Evolutionary conservation across 2,329 filamentous ascomycete genomes (phyloP).

Genomic region (Septoria linicola): DNA sequence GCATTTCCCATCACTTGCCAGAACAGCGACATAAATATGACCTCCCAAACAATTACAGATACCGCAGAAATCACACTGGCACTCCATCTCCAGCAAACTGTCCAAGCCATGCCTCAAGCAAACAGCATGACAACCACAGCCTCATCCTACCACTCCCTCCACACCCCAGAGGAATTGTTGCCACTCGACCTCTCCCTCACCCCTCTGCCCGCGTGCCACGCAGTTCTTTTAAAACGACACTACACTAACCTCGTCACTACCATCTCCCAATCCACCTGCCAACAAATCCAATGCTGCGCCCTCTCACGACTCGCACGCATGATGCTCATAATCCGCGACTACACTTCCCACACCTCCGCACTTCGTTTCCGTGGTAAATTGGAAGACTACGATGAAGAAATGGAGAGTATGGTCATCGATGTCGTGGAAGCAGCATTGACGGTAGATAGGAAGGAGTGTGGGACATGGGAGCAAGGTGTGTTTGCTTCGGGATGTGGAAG

Average conservation of each 20-base stretch:
- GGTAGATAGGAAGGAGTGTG: neutral
- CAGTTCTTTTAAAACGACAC: neutral
- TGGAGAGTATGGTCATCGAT: neutral
- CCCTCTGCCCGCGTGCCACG: neutral
- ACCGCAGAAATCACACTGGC: too few relatives aligned
- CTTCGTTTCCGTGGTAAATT: neutral
- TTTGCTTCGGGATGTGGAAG: too few relatives aligned
- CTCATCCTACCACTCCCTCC: neutral
- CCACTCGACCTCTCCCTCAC: neutral
- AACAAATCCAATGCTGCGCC: neutral
- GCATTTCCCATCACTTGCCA: neutral
- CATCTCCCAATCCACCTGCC: neutral
- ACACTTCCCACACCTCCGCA: neutral
- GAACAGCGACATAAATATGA: neutral
- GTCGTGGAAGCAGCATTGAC: neutral
- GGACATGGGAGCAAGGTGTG: neutral
- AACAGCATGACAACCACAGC: neutral
- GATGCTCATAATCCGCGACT: neutral
- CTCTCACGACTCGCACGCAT: neutral
- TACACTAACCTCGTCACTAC: neutral
- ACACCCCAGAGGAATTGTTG: neutral
- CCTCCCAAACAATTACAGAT: too few relatives aligned
- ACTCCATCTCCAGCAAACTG: too few relatives aligned
- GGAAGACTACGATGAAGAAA: neutral
- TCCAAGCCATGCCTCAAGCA: too few relatives aligned